Conservation (phyloP, 2,329 filamentous ascomycete species). For the Neonectria sp. region DNA sequence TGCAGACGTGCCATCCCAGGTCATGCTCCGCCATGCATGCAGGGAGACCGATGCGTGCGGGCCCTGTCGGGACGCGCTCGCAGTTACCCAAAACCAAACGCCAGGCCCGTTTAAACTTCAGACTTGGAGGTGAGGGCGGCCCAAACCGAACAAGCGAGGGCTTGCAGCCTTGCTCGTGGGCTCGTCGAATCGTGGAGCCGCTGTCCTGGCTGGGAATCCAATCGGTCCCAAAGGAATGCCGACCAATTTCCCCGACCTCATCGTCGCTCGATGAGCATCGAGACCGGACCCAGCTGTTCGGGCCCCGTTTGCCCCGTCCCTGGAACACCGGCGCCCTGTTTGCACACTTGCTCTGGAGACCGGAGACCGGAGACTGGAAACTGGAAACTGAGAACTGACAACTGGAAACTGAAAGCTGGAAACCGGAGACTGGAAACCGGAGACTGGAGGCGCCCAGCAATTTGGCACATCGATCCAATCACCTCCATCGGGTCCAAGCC, state of each 20-base stretch:
- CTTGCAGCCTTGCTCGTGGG: not conserved
- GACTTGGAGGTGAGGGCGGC: constrained; percentile 14
- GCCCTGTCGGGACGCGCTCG: constrained; percentile 24
- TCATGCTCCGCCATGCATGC: constrained; percentile 37
- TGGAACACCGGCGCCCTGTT: constrained; percentile 18
- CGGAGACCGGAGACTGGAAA: too few relatives aligned
- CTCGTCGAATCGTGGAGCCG: constrained; percentile 25
- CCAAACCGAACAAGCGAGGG: constrained; percentile 14
- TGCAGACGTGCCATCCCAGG: constrained; percentile 26
- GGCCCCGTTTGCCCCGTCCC: constrained; percentile 29
- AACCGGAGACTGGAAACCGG: too few relatives aligned
- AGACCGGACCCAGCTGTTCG: constrained; percentile 36
- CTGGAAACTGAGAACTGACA: too few relatives aligned
- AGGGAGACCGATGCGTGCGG: constrained; percentile 40
- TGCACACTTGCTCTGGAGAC: constrained; percentile 10
- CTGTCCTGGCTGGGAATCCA: constrained; percentile 38
- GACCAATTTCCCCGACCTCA: constrained; percentile 36
- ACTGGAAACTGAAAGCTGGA: too few relatives aligned
- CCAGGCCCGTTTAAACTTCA: constrained; percentile 7
- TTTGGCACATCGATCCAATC: constrained; percentile 20
- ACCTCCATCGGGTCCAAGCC: constrained; percentile 13
- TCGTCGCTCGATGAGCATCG: constrained; percentile 26
- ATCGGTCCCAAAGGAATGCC: constrained; percentile 42
- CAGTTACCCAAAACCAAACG: not conserved
- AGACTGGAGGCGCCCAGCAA: constrained; percentile 7